phyloP scores from a whole-genome alignment of 2,329 filamentous ascomycete genomes.

The Alternaria consortialis region DNA sequence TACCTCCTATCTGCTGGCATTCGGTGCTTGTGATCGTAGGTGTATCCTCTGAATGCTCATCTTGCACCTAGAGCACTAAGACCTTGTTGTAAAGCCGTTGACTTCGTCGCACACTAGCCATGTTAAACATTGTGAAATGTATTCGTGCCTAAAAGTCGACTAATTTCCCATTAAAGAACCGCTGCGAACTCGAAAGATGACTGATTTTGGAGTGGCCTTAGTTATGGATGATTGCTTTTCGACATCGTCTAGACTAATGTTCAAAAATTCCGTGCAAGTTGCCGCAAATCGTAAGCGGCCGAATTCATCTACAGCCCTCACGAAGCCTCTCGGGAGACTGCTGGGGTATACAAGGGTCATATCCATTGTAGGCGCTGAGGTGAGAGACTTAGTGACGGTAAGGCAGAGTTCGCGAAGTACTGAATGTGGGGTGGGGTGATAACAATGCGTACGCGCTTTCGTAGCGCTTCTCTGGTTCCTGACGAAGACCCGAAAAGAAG shows the following conservation, averaged over 20 bases:
- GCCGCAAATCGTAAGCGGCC: no score
- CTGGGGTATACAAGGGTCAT: no score
- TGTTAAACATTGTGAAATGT: neutral
- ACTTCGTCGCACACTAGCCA: neutral
- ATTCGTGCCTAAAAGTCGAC: neutral
- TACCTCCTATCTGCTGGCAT: neutral
- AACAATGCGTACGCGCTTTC: neutral
- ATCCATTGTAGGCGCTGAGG: no score
- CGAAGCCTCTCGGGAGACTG: no score
- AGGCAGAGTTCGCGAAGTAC: neutral
- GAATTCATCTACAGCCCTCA: no score
- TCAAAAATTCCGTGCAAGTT: no score
- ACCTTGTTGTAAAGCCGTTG: neutral
- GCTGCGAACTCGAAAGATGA: neutral
- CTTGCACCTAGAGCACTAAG: accelerated
- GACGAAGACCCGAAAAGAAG: neutral
- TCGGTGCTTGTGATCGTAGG: neutral
- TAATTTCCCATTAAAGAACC: neutral
- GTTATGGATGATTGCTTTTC: no score
- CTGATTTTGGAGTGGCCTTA: neutral
- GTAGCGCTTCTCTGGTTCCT: neutral
- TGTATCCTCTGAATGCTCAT: neutral
- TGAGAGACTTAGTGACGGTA: neutral
- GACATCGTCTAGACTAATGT: no score
- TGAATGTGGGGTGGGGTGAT: neutral